Conservation (phyloP, 768 basidiomycete species). For the Mycena olivaceomarginata region DNA sequence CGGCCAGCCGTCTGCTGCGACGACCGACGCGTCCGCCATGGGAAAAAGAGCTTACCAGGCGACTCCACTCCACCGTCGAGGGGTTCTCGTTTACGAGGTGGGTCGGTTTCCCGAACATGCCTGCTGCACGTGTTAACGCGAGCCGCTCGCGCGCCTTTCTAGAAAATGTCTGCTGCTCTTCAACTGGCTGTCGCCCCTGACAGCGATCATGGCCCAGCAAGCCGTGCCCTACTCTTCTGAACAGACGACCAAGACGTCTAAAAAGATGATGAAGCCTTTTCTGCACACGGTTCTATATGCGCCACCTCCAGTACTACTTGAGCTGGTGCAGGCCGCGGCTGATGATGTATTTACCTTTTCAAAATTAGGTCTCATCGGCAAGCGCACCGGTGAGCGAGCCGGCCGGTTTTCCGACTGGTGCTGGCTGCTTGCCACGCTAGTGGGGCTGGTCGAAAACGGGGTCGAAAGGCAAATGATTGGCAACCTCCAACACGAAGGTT, state of each 20-base stretch:
- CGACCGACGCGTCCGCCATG: conserved; percentile 67
- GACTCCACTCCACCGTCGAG: conserved; percentile 76
- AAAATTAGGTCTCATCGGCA: conserved; percentile 80
- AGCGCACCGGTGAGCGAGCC: conserved; percentile 79
- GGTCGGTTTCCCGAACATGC: conserved; percentile 53
- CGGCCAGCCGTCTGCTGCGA: conserved; percentile 67
- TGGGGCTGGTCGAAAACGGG: conserved; percentile 88
- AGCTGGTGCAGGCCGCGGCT: conserved; percentile 82
- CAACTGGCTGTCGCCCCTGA: conserved; percentile 89
- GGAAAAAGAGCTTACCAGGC: conserved; percentile 74
- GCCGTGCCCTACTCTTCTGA: conserved; percentile 76
- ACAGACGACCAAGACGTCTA: conserved; percentile 57
- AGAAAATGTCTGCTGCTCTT: conserved; percentile 90
- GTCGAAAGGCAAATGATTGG: conserved; percentile 86
- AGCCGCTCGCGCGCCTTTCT: conserved; percentile 31
- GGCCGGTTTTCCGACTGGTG: conserved; percentile 90
- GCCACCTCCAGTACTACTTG: conserved; percentile 88
- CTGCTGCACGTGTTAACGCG: conserved; percentile 25
- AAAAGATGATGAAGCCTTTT: conserved; percentile 73
- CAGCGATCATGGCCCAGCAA: conserved; percentile 82
- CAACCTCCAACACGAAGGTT: conserved; percentile 79
- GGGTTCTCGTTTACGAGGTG: conserved; percentile 88
- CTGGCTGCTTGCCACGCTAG: conserved; percentile 88
- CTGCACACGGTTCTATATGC: conserved; percentile 86
- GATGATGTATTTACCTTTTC: conserved; percentile 90